A percentile compares a stretch with the other conserved stretches of the same genome.
phyloP scores from a whole-genome alignment of 2,329 filamentous ascomycete species.

The Teratosphaeria gauchensis region DNA sequence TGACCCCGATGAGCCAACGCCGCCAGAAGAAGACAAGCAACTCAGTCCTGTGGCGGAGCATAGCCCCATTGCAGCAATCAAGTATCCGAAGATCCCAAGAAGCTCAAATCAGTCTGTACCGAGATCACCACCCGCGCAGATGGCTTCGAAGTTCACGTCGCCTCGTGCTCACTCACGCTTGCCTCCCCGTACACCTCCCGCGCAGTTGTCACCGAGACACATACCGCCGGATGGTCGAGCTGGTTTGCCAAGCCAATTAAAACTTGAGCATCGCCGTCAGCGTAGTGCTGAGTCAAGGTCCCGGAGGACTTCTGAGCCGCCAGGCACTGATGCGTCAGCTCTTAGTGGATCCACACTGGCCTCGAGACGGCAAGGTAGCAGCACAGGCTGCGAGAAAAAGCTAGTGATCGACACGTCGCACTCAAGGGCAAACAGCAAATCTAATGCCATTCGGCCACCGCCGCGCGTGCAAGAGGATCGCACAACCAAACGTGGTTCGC shows the following conservation, averaged over 20 bases:
- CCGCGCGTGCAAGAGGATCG: background rate
- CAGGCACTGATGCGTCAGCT: constrained; percentile 4
- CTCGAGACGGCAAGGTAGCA: constrained; percentile 27
- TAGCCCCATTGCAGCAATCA: constrained; percentile 34
- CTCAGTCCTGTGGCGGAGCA: constrained; percentile 34
- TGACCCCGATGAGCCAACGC: constrained; percentile 37
- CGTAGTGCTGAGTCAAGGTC: background rate
- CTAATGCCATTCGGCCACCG: constrained; percentile 1
- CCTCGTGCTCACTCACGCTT: background rate
- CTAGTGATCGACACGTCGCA: constrained; percentile 22
- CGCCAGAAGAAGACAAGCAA: constrained; percentile 32
- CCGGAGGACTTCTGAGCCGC: constrained; percentile 7
- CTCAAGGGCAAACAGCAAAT: constrained; percentile 6
- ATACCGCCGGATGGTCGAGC: background rate
- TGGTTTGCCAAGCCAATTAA: constrained; percentile 3
- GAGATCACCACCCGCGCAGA: constrained; percentile 2
- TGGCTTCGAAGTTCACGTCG: background rate
- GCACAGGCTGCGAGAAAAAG: constrained; percentile 16
- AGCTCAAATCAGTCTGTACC: constrained; percentile 38
- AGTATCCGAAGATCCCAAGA: constrained; percentile 40
- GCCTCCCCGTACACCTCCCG: background rate
- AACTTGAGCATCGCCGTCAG: background rate
- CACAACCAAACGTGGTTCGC: background rate
- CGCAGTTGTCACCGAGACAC: background rate
- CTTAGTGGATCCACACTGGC: constrained; percentile 25